Evolutionary conservation across 495 filamentous ascomycete genomes (phyloP), one percentile per base, ranked within the genome.

Genomic region (Xylaria scruposa): DNA sequence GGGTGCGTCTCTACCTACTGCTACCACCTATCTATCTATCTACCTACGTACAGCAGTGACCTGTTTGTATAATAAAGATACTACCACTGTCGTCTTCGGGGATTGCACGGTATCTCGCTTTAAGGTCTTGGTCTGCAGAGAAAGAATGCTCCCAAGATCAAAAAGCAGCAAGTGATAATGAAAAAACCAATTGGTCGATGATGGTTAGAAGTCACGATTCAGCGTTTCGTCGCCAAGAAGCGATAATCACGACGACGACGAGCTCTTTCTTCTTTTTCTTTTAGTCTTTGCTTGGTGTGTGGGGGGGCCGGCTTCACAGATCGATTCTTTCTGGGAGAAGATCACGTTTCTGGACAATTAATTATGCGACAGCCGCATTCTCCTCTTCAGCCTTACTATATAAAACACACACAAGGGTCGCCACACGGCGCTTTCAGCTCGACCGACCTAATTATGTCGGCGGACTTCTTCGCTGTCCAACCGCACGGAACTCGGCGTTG

Each of bases 41-140:
- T 31, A 7, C 33, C 33, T 36, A 36, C 33, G 33, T 38, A 38
- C 36, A 38, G 36, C 36, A 38, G 36, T 38, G 36, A n/a, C 36
- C 7, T 38, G 36, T 38, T 38, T 38, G 36, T 38, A 38, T 38
- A 38, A 38, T 38, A 38, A 4, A 4, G 2, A 36, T 36, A 7
- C 47, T 24, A 51, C 21, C n/a, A 24, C 47, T n/a, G n/a, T 51
- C 47, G n/a, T 51, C 19, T 51, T 51, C 47, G 47, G n/a, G 47
- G 36, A 38, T 38, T 51, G n/a, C 21, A 60, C 7, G 26, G 58
- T n/a, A 33, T 60, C 21, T 38, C 15, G 33, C 7, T 19, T 60
- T 38, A 60, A 38, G 58, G 33, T 60, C 17, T 60, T 38, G 58
- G 29, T 60, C 58, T 6, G 33, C 31, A 60, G 58, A 19, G 38